A percentile compares a stretch with the other conserved stretches of the same genome.
Evolutionary conservation across 805 yeast genomes (phyloP).

Genomic region (Zygotorulaspora sp.): DNA sequence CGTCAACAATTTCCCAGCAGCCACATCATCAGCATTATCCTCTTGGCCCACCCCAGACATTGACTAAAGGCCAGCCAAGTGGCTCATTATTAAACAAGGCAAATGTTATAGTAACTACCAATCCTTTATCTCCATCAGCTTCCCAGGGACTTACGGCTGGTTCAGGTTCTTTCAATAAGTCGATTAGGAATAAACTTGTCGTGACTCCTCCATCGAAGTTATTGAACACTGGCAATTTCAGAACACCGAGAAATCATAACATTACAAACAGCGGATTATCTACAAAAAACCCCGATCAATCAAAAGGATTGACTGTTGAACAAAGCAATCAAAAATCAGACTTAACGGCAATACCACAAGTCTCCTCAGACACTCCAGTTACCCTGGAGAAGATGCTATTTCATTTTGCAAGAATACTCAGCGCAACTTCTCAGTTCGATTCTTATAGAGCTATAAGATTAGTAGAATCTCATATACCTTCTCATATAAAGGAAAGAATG

Average conservation of each 20-base stretch:
- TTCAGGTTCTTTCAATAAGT: constrained; percentile 11
- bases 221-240: constrained; percentile 17
- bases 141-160: constrained; percentile 17
- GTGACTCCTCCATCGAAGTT: constrained; percentile 31
- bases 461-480: constrained; percentile 52
- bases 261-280: constrained; percentile 2
- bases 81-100: constrained; percentile 17
- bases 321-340: constrained; percentile 7
- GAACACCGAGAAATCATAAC: constrained; percentile 21
- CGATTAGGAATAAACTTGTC: constrained; percentile 16
- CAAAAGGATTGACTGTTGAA: constrained; percentile 7
- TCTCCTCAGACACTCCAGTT: constrained; percentile 3
- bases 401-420: constrained; percentile 19
- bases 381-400: constrained; percentile 16
- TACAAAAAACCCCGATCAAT: constrained; percentile 8
- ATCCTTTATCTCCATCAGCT: constrained; percentile 13
- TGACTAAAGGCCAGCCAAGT: constrained; percentile 14
- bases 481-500: constrained; percentile 52
- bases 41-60: constrained; percentile 12
- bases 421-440: constrained; percentile 47
- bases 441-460: constrained; percentile 74
- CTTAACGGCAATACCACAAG: constrained; percentile 1
- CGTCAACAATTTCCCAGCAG: constrained; percentile 10
- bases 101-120: constrained; percentile 17
- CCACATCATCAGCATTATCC: constrained; percentile 9